Conservation (phyloP, 1,284 basidiomycete species). For the Cryptococcus amylolentus region DNA sequence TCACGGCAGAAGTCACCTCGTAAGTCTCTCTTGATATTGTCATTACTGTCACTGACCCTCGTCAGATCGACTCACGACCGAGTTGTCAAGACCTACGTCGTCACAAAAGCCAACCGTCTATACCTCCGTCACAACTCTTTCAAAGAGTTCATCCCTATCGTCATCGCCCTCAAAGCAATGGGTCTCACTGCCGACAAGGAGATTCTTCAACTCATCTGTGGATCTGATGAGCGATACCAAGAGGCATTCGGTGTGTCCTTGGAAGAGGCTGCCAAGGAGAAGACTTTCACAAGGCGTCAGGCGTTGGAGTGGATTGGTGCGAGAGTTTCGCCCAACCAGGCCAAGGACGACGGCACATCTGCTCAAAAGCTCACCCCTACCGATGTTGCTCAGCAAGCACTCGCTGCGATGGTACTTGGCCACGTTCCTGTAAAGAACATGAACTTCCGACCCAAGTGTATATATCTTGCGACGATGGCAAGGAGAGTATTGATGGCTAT, state of each 20-base stretch:
- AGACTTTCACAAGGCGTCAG: conserved; percentile 89
- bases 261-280: conserved; percentile 74
- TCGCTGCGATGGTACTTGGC: conserved; percentile 94
- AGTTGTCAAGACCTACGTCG: conserved; percentile 98
- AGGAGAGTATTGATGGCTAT: conserved; percentile 93
- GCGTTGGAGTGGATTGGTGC: conserved; percentile 94
- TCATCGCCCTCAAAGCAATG: conserved; percentile 91
- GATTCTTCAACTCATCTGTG: conserved; percentile 90
- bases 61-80: conserved; percentile 90
- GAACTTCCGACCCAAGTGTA: conserved; percentile 91
- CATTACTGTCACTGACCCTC: not conserved
- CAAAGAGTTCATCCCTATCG: conserved; percentile 95
- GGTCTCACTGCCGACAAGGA: conserved; percentile 98
- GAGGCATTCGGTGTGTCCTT: conserved; percentile 85
- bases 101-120: conserved; percentile 88
- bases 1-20: conserved; percentile 97
- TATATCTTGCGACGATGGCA: conserved; percentile 98
- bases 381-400: conserved; percentile 93
- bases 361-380: conserved; percentile 73
- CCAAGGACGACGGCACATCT: conserved; percentile 49
- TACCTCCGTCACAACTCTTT: conserved; percentile 98
- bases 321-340: conserved; percentile 76
- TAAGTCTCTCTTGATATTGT: conserved; percentile 51
- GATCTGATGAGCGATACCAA: conserved; percentile 86
- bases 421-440: conserved; percentile 90